Conservation (phyloP, 2,329 filamentous ascomycete genomes). For the Neocucurbitaria cava region DNA sequence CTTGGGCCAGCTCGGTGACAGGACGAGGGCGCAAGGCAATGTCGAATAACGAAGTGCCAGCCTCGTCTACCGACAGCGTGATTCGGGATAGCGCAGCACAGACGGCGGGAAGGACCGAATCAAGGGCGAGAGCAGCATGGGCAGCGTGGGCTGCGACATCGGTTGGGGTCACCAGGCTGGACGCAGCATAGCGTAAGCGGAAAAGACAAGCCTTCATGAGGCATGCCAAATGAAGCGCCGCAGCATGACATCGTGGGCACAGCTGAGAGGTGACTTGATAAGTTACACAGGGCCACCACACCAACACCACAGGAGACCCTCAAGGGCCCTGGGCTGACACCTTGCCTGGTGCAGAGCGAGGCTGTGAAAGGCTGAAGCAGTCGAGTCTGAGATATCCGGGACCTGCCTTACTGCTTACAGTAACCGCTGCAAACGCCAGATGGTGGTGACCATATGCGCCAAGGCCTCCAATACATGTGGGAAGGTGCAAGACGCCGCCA, state of each 20-base stretch:
- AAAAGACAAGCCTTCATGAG: constrained; percentile 18
- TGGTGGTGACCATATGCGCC: constrained; percentile 19
- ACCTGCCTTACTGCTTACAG: constrained; percentile 24
- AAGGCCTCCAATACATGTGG: constrained; percentile 21
- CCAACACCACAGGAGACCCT: no score
- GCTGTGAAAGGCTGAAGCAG: constrained; percentile 15
- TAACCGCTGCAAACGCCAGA: constrained; percentile 29
- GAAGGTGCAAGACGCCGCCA: constrained; percentile 25
- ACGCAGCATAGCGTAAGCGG: constrained; percentile 22
- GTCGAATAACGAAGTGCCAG: constrained; percentile 34
- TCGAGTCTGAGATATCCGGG: constrained; percentile 7
- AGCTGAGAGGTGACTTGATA: neutral
- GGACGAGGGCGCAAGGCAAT: constrained; percentile 23
- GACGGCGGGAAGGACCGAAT: constrained; percentile 41
- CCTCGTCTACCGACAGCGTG: constrained; percentile 30
- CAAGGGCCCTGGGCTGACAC: constrained; percentile 1
- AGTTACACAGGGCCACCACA: neutral
- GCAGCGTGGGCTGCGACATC: constrained; percentile 36
- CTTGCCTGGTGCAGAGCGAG: neutral
- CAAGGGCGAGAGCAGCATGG: constrained; percentile 28
- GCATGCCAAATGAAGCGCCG: constrained; percentile 16
- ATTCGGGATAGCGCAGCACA: constrained; percentile 30
- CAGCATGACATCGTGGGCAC: constrained; percentile 24
- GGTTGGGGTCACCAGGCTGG: constrained; percentile 29
- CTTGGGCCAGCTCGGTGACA: constrained; percentile 36